Evolutionary conservation across 140 eudicot genomes (phyloP).

Genomic region (Artemisia princeps): DNA sequence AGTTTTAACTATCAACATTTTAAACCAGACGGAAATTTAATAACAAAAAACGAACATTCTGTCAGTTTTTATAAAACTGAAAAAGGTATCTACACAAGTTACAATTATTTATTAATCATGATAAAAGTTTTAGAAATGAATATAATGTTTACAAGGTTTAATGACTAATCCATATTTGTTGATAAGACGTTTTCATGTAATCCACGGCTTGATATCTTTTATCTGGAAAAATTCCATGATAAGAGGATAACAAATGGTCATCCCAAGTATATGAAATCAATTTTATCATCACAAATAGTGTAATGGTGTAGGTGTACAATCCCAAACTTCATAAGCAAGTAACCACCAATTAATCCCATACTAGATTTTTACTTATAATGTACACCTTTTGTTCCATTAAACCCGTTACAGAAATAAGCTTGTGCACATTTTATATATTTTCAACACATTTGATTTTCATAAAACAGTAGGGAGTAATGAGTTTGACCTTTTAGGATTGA

Average conservation of each 20-base stretch:
- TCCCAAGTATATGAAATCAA: background rate
- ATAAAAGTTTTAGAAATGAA: background rate
- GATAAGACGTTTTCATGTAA: background rate
- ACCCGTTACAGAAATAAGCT: background rate
- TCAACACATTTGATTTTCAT: background rate
- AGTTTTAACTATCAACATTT: background rate
- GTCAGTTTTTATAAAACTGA: background rate
- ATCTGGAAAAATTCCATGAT: background rate
- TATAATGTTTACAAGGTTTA: background rate
- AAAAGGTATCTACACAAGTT: background rate
- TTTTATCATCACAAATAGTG: background rate
- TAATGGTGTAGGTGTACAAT: background rate
- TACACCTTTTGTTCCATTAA: background rate
- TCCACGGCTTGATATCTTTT: background rate
- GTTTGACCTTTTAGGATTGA: background rate
- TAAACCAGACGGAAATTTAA: background rate
- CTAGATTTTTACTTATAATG: background rate
- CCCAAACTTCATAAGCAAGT: too few species aligned
- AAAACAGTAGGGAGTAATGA: background rate
- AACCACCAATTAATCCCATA: background rate
- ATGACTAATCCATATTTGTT: background rate
- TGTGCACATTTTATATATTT: background rate
- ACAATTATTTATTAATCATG: background rate
- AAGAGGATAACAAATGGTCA: background rate
- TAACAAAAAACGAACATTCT: slow-evolving; percentile 12